A percentile compares a stretch with the other conserved stretches of the same genome.
phyloP scores from a whole-genome alignment of 1,284 basidiomycete genomes.

The Pseudomicrostroma phylloplanum region DNA sequence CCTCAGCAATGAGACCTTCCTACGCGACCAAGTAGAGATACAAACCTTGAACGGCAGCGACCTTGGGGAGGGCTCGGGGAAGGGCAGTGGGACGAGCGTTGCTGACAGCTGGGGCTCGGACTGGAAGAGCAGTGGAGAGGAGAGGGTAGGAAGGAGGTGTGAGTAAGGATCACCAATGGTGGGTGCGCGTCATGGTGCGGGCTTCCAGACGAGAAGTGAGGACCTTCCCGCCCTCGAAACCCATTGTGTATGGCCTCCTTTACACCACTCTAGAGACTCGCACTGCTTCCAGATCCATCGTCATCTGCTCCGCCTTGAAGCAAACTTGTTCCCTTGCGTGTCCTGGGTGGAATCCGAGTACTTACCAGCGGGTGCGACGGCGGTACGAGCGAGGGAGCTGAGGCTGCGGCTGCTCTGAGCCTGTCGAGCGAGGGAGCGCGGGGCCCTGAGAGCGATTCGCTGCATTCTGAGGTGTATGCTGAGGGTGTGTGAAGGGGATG shows the following conservation, averaged over 20 bases:
- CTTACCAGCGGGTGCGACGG: constrained; percentile 3
- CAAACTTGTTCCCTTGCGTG: too few species aligned
- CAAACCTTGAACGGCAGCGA: constrained; percentile 3
- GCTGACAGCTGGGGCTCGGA: constrained; percentile 1
- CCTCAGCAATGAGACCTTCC: too few species aligned
- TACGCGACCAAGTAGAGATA: too few species aligned
- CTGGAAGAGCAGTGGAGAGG: not conserved
- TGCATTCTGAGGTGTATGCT: not conserved
- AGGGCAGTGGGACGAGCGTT: not conserved
- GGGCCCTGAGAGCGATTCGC: constrained; percentile 4
- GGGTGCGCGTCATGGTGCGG: not conserved
- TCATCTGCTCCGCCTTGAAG: too few species aligned
- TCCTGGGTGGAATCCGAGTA: not conserved
- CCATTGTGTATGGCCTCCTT: too few species aligned
- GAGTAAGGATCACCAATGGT: not conserved
- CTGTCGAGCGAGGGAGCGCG: constrained; percentile 7
- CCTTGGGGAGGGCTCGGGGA: constrained; percentile 1
- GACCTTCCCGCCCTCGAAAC: too few species aligned
- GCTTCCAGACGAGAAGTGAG: too few species aligned
- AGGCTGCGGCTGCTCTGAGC: constrained; percentile 3
- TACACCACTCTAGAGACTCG: too few species aligned
- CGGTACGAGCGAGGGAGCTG: not conserved
- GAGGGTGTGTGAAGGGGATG: not conserved
- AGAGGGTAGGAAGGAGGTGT: not conserved
- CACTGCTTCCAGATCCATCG: too few species aligned